Conservation (phyloP, 2,329 filamentous ascomycete species). For the Fusarium albidum region DNA sequence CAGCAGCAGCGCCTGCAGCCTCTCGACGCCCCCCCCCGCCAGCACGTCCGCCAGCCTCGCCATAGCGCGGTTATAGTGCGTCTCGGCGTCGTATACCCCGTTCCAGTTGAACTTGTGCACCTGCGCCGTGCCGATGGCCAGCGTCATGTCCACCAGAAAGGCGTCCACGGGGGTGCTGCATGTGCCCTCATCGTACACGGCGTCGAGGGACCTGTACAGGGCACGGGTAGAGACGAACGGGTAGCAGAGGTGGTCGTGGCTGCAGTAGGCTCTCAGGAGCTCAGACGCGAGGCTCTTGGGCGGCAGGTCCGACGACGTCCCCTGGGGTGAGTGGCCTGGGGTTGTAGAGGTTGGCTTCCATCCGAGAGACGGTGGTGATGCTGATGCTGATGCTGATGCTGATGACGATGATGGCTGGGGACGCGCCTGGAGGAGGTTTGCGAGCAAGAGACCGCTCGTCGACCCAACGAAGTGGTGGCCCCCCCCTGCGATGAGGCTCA, state of each 20-base stretch:
- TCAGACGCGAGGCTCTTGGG: conserved; percentile 46
- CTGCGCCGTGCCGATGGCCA: conserved; percentile 53
- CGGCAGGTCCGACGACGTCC: conserved; percentile 40
- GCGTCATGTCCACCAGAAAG: conserved; percentile 53
- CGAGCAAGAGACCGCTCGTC: conserved; percentile 51
- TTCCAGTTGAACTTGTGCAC: conserved; percentile 56
- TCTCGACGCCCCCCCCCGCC: conserved; percentile 44
- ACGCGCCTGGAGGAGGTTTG: conserved; percentile 47
- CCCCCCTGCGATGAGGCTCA: conserved; percentile 52
- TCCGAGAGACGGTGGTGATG: too few species aligned
- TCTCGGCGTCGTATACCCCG: conserved; percentile 51
- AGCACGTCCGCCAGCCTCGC: conserved; percentile 48
- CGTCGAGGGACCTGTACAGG: conserved; percentile 40
- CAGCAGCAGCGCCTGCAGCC: conserved; percentile 52
- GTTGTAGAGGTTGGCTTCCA: conserved; percentile 26
- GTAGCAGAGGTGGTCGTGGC: conserved; percentile 53
- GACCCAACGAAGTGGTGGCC: conserved; percentile 53
- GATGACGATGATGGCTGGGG: conserved; percentile 20
- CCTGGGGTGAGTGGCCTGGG: conserved; percentile 8
- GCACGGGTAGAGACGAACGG: conserved; percentile 48
- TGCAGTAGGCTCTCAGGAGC: conserved; percentile 51
- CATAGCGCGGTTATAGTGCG: conserved; percentile 50
- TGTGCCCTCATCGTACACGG: conserved; percentile 43
- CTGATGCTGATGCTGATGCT: too few species aligned
- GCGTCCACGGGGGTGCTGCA: conserved; percentile 42